A percentile compares a stretch with the other conserved stretches of the same genome.
Conservation (phyloP, 371 early-diverging fungal species). For the Rhizopus microsporus region DNA sequence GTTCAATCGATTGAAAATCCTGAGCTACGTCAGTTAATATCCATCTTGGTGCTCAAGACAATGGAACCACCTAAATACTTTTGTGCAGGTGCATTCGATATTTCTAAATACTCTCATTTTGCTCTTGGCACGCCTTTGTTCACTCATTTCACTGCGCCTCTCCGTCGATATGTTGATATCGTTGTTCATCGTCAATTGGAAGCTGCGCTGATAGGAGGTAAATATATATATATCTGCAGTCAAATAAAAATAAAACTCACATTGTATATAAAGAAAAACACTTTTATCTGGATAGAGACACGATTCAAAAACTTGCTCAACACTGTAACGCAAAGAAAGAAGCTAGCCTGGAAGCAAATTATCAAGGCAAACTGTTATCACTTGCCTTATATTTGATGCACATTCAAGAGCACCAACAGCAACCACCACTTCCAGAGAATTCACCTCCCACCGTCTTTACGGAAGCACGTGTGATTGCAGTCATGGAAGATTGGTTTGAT, state of each 20-base stretch:
- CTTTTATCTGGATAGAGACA: constrained; percentile 55
- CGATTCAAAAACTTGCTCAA: constrained; percentile 57
- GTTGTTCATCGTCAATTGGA: constrained; percentile 88
- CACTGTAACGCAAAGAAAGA: constrained; percentile 81
- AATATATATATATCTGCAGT: not conserved
- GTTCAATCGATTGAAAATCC: constrained; percentile 63
- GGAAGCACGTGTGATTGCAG: constrained; percentile 48
- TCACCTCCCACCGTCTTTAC: constrained; percentile 26
- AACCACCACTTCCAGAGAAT: constrained; percentile 24
- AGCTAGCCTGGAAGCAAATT: constrained; percentile 68
- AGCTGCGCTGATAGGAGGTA: constrained; percentile 26
- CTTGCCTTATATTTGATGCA: constrained; percentile 56
- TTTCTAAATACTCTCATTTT: constrained; percentile 69
- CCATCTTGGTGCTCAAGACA: constrained; percentile 67
- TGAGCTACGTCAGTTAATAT: constrained; percentile 52
- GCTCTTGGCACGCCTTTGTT: constrained; percentile 76
- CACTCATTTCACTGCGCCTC: constrained; percentile 94
- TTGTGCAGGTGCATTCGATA: constrained; percentile 78
- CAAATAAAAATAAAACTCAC: not conserved
- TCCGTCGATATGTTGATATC: constrained; percentile 93
- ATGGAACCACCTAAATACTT: constrained; percentile 89
- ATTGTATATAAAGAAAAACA: constrained; percentile 38
- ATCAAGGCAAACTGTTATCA: constrained; percentile 68
- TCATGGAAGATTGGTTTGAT: constrained; percentile 54
- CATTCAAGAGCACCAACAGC: constrained; percentile 12